Evolutionary conservation across 148 eudicot genomes (phyloP), one percentile per base, ranked within the genome.

Genomic region (Rhododendron molle): DNA sequence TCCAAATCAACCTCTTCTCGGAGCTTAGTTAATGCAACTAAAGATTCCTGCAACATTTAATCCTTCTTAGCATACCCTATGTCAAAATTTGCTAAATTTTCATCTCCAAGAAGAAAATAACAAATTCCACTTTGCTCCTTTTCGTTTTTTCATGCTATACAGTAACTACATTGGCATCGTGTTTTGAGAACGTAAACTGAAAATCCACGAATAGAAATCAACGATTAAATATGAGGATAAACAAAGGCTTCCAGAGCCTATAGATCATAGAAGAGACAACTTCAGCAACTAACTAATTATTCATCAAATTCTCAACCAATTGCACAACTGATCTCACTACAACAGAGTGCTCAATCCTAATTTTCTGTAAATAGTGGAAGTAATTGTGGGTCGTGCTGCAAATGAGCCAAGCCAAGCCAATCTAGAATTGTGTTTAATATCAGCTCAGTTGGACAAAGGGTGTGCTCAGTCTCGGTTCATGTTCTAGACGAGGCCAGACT

Each of bases 1-100:
- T 94, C 98, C 40, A 85, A 87, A 89, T 96, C 99, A 87, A 96
- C 94, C 89, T 94, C 97, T 87, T 94, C 98, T 38, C 99, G 89
- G 80, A 96, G 87, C 92, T 92, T 96, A 86, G 89, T 92, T 86
- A 95, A 91, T 18, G 97, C 97, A 88, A 93, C 86, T 89, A 96
- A 92, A 73, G 98, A 96, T 76, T 95, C 99, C 99, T 96, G 93
- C 83, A 78, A 83, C 65, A 81, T 71, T 60, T 40, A 49, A 21
- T 38, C 38, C 46, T 38, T 26, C 46, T 86, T 71, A 79, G 83
- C 13, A 50, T 16, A 18, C 44, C 60, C 23, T 23, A 30, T 18
- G 36, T 36, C 71, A 20, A 67, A 56, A 58, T 36, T 79, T 81
- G 49, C 18, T 21, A 16, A 50, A 2, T 80, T 46, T 44, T 81